Percentiles rank a stretch among this genome's conserved stretches.
Conservation (phyloP, 129 eudicot genomes). For the Oenanthe sinensis region DNA sequence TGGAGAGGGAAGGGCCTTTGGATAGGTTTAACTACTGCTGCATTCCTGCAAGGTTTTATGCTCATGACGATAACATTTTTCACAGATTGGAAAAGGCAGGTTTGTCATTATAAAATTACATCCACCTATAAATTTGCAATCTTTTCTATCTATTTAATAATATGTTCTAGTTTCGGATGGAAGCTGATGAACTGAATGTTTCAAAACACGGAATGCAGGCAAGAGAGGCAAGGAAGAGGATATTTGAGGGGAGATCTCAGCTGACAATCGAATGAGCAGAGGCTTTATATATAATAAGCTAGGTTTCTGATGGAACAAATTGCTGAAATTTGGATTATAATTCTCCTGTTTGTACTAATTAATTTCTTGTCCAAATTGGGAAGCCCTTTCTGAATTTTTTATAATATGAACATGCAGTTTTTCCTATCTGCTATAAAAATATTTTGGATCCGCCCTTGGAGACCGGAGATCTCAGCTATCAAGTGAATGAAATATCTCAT, state of each 20-base stretch:
- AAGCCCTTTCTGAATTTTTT: neutral
- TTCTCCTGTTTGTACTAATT: too few species aligned
- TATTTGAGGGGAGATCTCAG: constrained; percentile 12
- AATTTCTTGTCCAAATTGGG: too few species aligned
- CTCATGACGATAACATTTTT: constrained; percentile 16
- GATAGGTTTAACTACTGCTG: constrained; percentile 28
- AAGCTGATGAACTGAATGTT: neutral
- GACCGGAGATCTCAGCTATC: neutral
- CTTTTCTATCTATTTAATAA: too few species aligned
- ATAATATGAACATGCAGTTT: neutral
- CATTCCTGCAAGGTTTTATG: constrained; percentile 23
- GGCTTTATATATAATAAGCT: neutral
- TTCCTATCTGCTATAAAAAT: too few species aligned
- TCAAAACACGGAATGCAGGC: constrained; percentile 25
- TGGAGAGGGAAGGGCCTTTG: constrained; percentile 41
- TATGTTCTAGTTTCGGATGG: neutral
- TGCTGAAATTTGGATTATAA: too few species aligned
- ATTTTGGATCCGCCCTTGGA: too few species aligned
- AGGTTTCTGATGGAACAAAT: too few species aligned
- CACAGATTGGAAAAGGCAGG: constrained; percentile 46
- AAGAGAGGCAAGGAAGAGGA: constrained; percentile 29
- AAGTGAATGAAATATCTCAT: neutral
- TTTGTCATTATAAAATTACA: neutral
- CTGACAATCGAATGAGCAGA: neutral
- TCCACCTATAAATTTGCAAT: neutral